A percentile compares a stretch with the other conserved stretches of the same genome.
Evolutionary conservation across 768 basidiomycete genomes (phyloP).

Genomic region (Mycena metata): DNA sequence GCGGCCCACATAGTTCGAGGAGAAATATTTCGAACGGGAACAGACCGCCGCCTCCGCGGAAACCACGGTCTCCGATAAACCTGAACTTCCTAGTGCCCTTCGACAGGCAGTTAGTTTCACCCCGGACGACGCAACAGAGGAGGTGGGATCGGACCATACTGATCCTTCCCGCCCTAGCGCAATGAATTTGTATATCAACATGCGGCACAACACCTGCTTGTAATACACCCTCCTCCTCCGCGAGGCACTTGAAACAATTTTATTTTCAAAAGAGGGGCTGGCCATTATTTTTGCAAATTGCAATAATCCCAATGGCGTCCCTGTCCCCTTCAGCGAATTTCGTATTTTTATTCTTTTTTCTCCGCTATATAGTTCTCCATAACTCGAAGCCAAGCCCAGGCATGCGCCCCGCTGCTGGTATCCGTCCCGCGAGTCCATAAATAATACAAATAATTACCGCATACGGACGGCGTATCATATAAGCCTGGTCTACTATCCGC

Average conservation of each 20-base stretch:
- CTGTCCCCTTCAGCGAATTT: no score
- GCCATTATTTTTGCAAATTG: no score
- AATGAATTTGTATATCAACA: background rate
- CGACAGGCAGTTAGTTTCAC: background rate
- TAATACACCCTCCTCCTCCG: no score
- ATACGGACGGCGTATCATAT: background rate
- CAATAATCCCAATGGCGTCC: no score
- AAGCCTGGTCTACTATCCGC: no score
- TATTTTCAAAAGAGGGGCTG: no score
- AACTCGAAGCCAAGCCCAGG: no score
- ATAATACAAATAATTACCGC: slow-evolving; percentile 27
- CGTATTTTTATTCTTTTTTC: no score
- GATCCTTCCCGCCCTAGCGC: background rate
- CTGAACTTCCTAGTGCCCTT: background rate
- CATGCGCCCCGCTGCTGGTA: no score
- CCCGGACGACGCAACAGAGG: background rate
- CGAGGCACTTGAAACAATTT: no score
- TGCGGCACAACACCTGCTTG: no score
- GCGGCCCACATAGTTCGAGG: background rate
- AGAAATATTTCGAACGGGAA: background rate
- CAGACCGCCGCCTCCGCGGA: background rate
- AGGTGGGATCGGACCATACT: background rate
- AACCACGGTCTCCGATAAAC: background rate
- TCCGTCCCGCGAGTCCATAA: slow-evolving; percentile 1
- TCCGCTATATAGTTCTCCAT: no score